These are phyloP conservation scores for Cynara cardunculus DNA, from an alignment of 129 eudicot genomes.

Conservation along the genomic window DNA sequence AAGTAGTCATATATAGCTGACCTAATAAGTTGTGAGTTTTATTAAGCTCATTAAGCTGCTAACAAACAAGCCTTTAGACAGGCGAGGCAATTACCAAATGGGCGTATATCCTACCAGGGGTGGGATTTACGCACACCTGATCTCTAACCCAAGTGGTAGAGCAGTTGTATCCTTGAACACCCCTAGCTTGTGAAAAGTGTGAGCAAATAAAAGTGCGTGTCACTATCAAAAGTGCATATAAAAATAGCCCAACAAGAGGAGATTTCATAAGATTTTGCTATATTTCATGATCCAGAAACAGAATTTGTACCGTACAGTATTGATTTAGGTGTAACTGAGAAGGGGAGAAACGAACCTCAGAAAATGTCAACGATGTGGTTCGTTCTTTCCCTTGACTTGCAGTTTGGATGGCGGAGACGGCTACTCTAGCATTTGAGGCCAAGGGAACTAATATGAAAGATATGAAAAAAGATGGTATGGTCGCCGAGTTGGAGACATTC, in stretches of 20 bases:
- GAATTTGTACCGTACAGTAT: not conserved
- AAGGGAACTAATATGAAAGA: constrained; percentile 61
- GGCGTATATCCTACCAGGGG: too few relatives aligned
- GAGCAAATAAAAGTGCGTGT: not conserved
- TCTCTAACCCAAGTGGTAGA: not conserved
- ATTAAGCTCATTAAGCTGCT: too few relatives aligned
- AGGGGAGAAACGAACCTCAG: constrained; percentile 52
- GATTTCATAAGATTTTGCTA: not conserved
- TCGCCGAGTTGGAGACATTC: constrained; percentile 50
- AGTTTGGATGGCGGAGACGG: constrained; percentile 50
- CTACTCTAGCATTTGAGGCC: constrained; percentile 66
- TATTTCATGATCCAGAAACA: not conserved
- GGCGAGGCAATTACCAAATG: too few relatives aligned
- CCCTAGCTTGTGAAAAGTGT: too few relatives aligned
- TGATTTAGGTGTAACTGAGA: not conserved
- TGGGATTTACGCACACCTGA: not conserved
- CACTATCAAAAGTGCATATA: not conserved
- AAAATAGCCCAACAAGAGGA: not conserved
- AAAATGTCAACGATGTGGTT: constrained; percentile 66
- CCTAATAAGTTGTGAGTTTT: too few relatives aligned
- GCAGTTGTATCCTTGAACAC: too few relatives aligned
- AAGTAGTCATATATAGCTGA: too few relatives aligned
- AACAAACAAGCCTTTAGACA: too few relatives aligned
- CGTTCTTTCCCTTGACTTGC: constrained; percentile 44
- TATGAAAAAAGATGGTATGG: constrained; percentile 53